phyloP scores from a whole-genome alignment of 768 basidiomycete species.

The Suillus subluteus region DNA sequence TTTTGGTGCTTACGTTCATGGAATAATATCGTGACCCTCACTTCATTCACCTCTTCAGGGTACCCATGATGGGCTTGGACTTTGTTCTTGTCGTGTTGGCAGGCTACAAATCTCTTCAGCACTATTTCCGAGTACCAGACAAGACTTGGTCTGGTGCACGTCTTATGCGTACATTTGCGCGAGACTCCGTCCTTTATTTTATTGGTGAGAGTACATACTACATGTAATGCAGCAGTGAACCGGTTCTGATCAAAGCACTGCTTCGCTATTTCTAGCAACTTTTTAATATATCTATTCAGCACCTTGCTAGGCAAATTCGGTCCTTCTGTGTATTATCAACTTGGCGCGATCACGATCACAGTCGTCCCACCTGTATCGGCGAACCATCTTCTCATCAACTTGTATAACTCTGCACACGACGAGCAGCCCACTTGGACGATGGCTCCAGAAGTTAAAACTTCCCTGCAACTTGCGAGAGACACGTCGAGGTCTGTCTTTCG shows the following conservation, averaged over 20 bases:
- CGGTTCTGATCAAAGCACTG: background rate
- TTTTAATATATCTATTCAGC: constrained; percentile 13
- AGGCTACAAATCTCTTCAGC: constrained; percentile 15
- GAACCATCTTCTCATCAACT: constrained; percentile 6
- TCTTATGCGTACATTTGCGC: constrained; percentile 10
- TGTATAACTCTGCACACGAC: background rate
- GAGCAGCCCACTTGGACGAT: background rate
- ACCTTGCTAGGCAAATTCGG: constrained; percentile 6
- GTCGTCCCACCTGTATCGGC: constrained; percentile 8
- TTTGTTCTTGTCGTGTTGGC: constrained; percentile 12
- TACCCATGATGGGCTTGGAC: constrained; percentile 13
- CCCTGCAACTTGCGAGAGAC: background rate
- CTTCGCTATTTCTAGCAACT: constrained; percentile 8
- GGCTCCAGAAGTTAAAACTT: no score
- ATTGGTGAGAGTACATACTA: constrained; percentile 4
- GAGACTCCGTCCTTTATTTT: constrained; percentile 15
- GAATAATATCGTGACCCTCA: background rate
- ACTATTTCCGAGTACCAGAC: constrained; percentile 11
- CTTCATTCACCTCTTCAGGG: constrained; percentile 3
- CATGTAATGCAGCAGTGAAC: background rate
- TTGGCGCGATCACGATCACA: constrained; percentile 11
- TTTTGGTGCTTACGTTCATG: constrained; percentile 8
- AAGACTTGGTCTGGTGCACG: constrained; percentile 15
- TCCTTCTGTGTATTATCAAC: constrained; percentile 8
- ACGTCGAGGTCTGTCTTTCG: background rate